These are phyloP conservation scores for Phyllosticta paracitricarpa DNA, from an alignment of 2,329 filamentous ascomycete species.

Conservation along the genomic window DNA sequence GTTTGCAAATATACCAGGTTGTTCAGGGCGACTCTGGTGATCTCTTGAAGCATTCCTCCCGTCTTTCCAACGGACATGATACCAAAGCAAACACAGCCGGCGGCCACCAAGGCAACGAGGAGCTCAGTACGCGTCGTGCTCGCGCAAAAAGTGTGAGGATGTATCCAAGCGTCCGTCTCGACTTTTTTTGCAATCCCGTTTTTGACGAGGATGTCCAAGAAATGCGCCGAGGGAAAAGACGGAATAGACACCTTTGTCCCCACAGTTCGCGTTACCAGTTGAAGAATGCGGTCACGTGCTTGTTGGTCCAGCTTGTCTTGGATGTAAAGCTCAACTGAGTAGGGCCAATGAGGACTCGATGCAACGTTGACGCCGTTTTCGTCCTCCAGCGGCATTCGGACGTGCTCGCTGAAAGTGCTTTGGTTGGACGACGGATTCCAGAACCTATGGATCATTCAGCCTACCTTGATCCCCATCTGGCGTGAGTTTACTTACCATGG, in stretches of 20 bases:
- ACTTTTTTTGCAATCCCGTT: conserved; percentile 23
- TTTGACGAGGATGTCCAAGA: conserved; percentile 22
- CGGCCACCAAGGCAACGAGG: conserved; percentile 20
- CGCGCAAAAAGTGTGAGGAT: conserved; percentile 21
- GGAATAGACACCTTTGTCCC: conserved; percentile 19
- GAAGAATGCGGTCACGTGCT: conserved; percentile 21
- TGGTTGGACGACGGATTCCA: conserved; percentile 21
- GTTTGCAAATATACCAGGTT: conserved; percentile 11
- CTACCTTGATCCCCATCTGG: not conserved
- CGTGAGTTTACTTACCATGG: not conserved
- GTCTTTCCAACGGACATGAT: conserved; percentile 22
- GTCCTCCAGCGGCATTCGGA: conserved; percentile 19
- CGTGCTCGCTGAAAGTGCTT: conserved; percentile 21
- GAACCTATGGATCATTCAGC: conserved; percentile 13
- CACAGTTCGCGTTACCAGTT: conserved; percentile 21
- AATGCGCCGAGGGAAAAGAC: conserved; percentile 22
- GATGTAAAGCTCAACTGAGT: conserved; percentile 17
- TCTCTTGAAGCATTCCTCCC: conserved; percentile 21
- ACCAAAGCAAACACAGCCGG: conserved; percentile 24
- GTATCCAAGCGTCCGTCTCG: conserved; percentile 25
- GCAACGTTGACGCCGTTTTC: conserved; percentile 19
- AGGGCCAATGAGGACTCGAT: conserved; percentile 21
- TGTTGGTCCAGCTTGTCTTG: conserved; percentile 15
- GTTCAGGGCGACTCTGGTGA: conserved; percentile 20
- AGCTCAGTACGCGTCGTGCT: conserved; percentile 18